Evolutionary conservation across 1,284 basidiomycete genomes (phyloP).

Genomic region (Pseudozyma sp.): DNA sequence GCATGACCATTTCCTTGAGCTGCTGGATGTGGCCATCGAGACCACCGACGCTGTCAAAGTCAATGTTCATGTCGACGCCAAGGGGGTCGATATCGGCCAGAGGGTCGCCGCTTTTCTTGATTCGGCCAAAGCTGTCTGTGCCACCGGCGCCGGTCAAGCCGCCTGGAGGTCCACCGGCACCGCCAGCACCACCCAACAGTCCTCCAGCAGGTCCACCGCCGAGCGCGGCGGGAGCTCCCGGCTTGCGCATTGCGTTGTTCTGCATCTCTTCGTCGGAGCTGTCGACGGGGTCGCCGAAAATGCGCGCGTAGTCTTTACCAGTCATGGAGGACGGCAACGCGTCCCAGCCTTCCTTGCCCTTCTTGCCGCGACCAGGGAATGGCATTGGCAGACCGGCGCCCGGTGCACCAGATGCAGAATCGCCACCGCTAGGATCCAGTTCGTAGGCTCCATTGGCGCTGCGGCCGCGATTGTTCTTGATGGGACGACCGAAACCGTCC

Average conservation of each 20-base stretch:
- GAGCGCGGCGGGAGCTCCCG: conserved; percentile 33
- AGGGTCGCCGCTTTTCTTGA: conserved; percentile 71
- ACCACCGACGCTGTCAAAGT: conserved; percentile 97
- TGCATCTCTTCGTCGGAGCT: conserved; percentile 65
- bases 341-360: conserved; percentile 59
- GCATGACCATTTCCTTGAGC: conserved; percentile 97
- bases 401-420: conserved; percentile 16
- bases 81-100: conserved; percentile 97
- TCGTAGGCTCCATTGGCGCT: conserved; percentile 35
- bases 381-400: conserved; percentile 46
- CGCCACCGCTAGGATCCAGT: conserved; percentile 26
- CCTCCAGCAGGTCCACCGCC: conserved; percentile 40
- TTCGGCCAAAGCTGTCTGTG: conserved; percentile 51
- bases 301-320: conserved; percentile 63
- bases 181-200: conserved; percentile 55
- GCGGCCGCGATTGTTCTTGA: conserved; percentile 39
- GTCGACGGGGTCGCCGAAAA: conserved; percentile 63
- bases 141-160: conserved; percentile 39
- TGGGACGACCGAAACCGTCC: conserved; percentile 61
- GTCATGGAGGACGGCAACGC: conserved; percentile 61
- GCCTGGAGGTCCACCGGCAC: conserved; percentile 46
- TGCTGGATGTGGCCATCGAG: conserved; percentile 96
- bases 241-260: conserved; percentile 45
- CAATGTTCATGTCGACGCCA: conserved; percentile 91
- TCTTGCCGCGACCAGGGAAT: conserved; percentile 46